A percentile compares a stretch with the other conserved stretches of the same genome.
Conservation (phyloP, 768 basidiomycete genomes). For the Kwoniella bestiolae region DNA sequence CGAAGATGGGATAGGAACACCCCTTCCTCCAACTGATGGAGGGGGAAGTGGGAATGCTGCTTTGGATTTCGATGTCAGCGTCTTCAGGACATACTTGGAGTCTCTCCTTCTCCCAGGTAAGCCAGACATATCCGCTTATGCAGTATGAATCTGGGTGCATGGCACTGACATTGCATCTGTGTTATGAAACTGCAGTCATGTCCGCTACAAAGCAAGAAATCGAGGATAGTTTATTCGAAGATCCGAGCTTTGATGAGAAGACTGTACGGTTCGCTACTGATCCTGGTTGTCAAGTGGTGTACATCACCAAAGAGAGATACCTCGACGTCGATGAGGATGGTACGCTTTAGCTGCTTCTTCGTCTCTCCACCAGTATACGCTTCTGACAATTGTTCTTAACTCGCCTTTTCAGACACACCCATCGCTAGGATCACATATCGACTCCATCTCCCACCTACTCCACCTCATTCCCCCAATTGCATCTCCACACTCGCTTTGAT, state of each 20-base stretch:
- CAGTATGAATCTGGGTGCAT: too few relatives aligned
- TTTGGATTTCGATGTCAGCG: conserved; percentile 43
- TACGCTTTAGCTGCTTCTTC: too few relatives aligned
- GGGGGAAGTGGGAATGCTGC: background rate
- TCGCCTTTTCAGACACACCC: conserved; percentile 16
- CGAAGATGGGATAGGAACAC: conserved; percentile 22
- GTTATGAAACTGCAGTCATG: conserved; percentile 55
- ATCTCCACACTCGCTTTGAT: conserved; percentile 90
- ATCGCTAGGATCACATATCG: conserved; percentile 46
- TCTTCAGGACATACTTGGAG: conserved; percentile 47
- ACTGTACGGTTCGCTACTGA: conserved; percentile 49
- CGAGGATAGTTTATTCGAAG: conserved; percentile 47
- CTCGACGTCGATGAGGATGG: conserved; percentile 40
- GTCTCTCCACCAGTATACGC: too few relatives aligned
- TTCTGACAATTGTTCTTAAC: background rate
- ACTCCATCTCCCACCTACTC: conserved; percentile 64
- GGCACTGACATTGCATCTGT: background rate
- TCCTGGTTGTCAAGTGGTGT: conserved; percentile 52
- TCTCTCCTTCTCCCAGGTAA: conserved; percentile 50
- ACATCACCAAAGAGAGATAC: conserved; percentile 49
- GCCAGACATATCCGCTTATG: too few relatives aligned
- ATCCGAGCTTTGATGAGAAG: conserved; percentile 53
- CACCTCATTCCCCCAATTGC: conserved; percentile 75
- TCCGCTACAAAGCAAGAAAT: conserved; percentile 45
- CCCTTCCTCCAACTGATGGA: conserved; percentile 8